phyloP scores from a whole-genome alignment of 1,284 basidiomycete genomes.

The Tilletiopsis washingtonensis region DNA sequence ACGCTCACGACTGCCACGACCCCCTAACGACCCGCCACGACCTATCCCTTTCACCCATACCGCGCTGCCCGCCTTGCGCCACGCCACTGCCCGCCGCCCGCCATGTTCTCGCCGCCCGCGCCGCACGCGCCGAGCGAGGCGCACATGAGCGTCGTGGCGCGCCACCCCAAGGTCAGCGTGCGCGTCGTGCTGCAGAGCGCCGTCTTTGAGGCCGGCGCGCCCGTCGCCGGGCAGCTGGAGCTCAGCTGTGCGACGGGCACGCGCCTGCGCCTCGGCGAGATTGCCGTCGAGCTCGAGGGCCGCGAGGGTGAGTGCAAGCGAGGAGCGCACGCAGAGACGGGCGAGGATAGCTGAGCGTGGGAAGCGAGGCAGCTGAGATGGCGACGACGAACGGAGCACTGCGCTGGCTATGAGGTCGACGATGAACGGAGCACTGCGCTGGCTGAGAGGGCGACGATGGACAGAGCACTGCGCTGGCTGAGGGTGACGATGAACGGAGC shows the following conservation, averaged over 20 bases:
- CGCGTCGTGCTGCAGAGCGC: constrained; percentile 24
- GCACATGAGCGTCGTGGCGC: constrained; percentile 35
- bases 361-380: too few species aligned
- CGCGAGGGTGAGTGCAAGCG: constrained; percentile 13
- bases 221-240: constrained; percentile 34
- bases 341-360: too few species aligned
- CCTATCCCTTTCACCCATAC: too few species aligned
- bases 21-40: too few species aligned
- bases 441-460: too few species aligned
- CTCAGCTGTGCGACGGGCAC: constrained; percentile 35
- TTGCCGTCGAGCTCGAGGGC: constrained; percentile 36
- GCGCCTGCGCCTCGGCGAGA: constrained; percentile 32
- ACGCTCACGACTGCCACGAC: too few species aligned
- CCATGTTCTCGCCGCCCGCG: constrained; percentile 11
- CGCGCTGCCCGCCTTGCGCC: too few species aligned
- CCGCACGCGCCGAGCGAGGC: constrained; percentile 17
- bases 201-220: constrained; percentile 31
- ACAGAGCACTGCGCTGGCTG: too few species aligned
- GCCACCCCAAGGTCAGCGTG: constrained; percentile 39
- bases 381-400: too few species aligned
- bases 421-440: too few species aligned
- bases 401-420: too few species aligned
- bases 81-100: constrained; percentile 2
- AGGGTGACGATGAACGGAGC: too few species aligned
- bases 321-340: neutral